These are phyloP conservation scores for Melampsora americana DNA, from an alignment of 1,284 basidiomycete species.

Conservation along the genomic window DNA sequence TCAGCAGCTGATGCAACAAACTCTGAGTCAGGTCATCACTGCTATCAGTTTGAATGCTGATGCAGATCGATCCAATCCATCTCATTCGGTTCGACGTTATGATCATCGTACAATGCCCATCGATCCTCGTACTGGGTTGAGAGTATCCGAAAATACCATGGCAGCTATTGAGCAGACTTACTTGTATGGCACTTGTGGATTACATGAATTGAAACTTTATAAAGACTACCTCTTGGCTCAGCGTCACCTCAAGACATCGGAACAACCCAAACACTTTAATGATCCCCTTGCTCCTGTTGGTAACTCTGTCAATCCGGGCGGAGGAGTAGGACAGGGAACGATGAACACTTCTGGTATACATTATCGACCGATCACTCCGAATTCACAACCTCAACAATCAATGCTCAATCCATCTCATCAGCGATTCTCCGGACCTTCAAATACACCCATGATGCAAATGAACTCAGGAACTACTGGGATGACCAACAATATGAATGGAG, in stretches of 20 bases:
- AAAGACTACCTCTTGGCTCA: constrained; percentile 43
- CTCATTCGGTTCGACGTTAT: constrained; percentile 22
- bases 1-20: constrained; percentile 16
- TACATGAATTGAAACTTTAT: constrained; percentile 29
- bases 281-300: neutral
- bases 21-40: constrained; percentile 36
- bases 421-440: constrained; percentile 17
- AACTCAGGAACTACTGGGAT: neutral
- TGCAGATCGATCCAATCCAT: constrained; percentile 31
- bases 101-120: constrained; percentile 41
- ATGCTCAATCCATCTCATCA: constrained; percentile 17
- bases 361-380: constrained; percentile 8
- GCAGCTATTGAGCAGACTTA: constrained; percentile 40
- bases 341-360: neutral
- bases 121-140: constrained; percentile 31
- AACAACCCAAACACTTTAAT: constrained; percentile 16
- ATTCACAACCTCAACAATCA: constrained; percentile 9
- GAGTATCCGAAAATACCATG: constrained; percentile 21
- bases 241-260: constrained; percentile 25
- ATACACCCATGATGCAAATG: constrained; percentile 10
- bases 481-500: constrained; percentile 7
- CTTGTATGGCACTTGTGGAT: constrained; percentile 31
- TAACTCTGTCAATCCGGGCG: neutral
- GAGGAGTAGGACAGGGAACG: neutral
- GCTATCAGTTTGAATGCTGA: constrained; percentile 41